Base-by-base conservation (phyloP, 371 early-diverging fungal species). In the Fennellomyces sp. region DNA sequence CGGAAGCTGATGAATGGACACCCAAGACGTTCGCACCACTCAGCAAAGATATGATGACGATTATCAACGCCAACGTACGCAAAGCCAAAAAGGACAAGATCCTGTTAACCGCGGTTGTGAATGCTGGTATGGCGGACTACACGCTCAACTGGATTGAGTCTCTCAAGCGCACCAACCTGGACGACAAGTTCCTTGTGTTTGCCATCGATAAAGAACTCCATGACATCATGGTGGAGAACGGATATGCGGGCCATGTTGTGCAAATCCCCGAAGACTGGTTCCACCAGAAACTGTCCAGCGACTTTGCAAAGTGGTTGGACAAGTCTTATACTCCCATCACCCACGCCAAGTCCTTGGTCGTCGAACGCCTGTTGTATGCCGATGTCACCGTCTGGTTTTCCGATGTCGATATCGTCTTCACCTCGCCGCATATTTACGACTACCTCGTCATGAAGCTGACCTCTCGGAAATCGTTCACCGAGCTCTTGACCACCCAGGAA, bases 341-440 rank as follows among this genome's bases (percentile, higher is more conserved):
- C 0, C 71, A 76, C 29, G 63, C 70, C 30, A 76, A 76, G 45
- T 59, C 71, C 2, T 47, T 76, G 31, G 67, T 76, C 2, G 76
- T 76, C 7, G 76, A 76, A 49, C 64, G 76, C 12, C 25, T 76
- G 21, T 31, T 76, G n/a, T 73, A 76, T 25, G 42, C 59, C 15
- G 71, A 58, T 31, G 52, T 76, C 15, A 80, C 78, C 6, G 81
- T 80, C 5, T 76, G 77, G 81, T 80, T 80, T 52, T 73, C 73
- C 7, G 81, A 80, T 57, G 81, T 80, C 5, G 81, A 80, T 56
- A 77, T 80, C 29, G 81, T 80, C 5, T 77, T 76, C 17, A 75
- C 72, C n/a, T 71, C 71, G 0, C 52, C 75, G 13, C 19, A 53
- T n/a, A 69, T 80, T 39, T 77, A 72, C 60, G 64, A 69, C 25